A percentile compares a stretch with the other conserved stretches of the same genome.
Conservation (phyloP, 2,329 filamentous ascomycete genomes). For the Canariomyces notabilis region DNA sequence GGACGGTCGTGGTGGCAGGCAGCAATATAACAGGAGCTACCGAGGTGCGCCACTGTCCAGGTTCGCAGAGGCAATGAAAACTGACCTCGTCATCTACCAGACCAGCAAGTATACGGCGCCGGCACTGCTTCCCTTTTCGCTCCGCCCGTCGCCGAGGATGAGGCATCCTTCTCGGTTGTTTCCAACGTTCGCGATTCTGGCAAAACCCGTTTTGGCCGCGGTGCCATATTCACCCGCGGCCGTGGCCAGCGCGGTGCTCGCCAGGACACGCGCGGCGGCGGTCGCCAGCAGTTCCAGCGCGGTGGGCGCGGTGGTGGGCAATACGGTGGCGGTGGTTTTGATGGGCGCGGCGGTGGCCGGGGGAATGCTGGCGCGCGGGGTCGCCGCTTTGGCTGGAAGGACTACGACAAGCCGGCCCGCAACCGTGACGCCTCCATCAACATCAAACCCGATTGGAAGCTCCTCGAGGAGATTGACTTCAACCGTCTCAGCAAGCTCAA, state of each 20-base stretch:
- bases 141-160: slow-evolving; percentile 87
- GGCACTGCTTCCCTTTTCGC: slow-evolving; percentile 83
- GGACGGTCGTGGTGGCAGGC: slow-evolving; percentile 66
- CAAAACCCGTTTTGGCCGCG: slow-evolving; percentile 83
- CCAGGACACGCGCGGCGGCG: slow-evolving; percentile 49
- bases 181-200: slow-evolving; percentile 85
- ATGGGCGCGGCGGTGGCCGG: slow-evolving; percentile 63
- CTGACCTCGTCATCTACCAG: slow-evolving; percentile 39
- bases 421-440: slow-evolving; percentile 95
- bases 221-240: slow-evolving; percentile 82
- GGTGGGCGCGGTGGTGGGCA: slow-evolving; percentile 61
- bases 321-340: slow-evolving; percentile 52
- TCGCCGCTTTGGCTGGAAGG: slow-evolving; percentile 94
- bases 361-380: slow-evolving; percentile 57
- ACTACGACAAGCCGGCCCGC: slow-evolving; percentile 95
- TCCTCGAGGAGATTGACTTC: slow-evolving; percentile 98
- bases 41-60: slow-evolving; percentile 58
- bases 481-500: slow-evolving; percentile 93
- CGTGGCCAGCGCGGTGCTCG: slow-evolving; percentile 71
- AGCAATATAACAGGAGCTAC: slow-evolving; percentile 89
- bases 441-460: slow-evolving; percentile 90
- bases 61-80: slow-evolving; percentile 1
- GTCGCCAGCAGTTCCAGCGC: slow-evolving; percentile 62
- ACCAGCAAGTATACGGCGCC: slow-evolving; percentile 95
- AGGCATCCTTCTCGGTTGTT: slow-evolving; percentile 95